A percentile compares a stretch with the other conserved stretches of the same genome.
Conservation (phyloP, 441 rosid species). For the Macaranga tanarius region DNA sequence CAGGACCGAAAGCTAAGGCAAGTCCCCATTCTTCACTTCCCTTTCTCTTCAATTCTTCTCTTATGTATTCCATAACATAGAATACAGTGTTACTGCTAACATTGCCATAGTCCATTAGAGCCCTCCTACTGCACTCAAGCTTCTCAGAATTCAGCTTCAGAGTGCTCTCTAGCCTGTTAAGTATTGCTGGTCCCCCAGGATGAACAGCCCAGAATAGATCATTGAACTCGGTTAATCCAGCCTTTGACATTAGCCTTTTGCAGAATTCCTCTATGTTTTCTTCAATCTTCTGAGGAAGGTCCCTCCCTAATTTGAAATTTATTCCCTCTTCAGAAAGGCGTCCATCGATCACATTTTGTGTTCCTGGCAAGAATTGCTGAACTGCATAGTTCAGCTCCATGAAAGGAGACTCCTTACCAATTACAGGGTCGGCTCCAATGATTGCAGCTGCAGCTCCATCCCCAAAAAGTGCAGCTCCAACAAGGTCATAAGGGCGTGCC, state of each 20-base stretch:
- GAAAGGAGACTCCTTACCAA: conserved; percentile 60
- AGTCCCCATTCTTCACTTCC: conserved; percentile 75
- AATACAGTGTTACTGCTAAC: conserved; percentile 79
- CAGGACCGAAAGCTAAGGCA: conserved; percentile 79
- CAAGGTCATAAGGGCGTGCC: conserved; percentile 79
- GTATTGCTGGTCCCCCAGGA: conserved; percentile 92
- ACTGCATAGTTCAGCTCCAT: conserved; percentile 72
- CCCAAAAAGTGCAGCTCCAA: conserved; percentile 88
- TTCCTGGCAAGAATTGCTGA: conserved; percentile 79
- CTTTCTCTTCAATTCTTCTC: conserved; percentile 55
- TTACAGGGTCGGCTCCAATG: conserved; percentile 64
- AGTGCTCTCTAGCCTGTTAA: conserved; percentile 60
- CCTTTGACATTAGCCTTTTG: conserved; percentile 53
- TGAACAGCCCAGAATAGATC: conserved; percentile 90
- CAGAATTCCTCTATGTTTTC: conserved; percentile 79
- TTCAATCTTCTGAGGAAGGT: conserved; percentile 76
- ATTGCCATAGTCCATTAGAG: conserved; percentile 79
- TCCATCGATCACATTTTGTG: conserved; percentile 73
- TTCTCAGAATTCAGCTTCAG: conserved; percentile 49
- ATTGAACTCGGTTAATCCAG: conserved; percentile 51
- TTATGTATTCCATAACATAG: conserved; percentile 82
- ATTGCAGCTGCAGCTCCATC: conserved; percentile 90
- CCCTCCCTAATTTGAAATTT: conserved; percentile 74
- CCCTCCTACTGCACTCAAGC: conserved; percentile 75
- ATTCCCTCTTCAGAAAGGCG: conserved; percentile 75